Evolutionary conservation across 352 stramenopile species (phyloP).

Genomic region (Halophytophthora polymorphica): DNA sequence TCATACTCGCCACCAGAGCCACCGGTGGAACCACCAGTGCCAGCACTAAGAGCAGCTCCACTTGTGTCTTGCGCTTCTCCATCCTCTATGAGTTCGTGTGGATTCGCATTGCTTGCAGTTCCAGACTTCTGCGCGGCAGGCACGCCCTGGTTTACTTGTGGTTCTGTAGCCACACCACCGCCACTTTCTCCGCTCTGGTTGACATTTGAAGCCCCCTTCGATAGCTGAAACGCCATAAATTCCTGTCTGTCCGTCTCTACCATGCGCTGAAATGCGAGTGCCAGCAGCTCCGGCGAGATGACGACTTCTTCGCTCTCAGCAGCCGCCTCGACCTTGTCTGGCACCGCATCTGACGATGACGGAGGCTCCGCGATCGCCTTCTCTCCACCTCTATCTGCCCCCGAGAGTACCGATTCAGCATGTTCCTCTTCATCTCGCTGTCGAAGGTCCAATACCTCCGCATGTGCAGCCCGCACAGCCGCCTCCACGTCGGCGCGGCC

Average conservation of each 20-base stretch:
- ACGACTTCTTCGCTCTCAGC: conserved; percentile 2
- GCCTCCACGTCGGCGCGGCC: conserved; percentile 34
- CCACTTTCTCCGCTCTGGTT: neutral
- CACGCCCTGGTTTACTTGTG: no score
- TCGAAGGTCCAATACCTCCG: conserved; percentile 5
- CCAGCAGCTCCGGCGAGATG: conserved; percentile 32
- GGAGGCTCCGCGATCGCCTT: no score
- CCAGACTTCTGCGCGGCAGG: no score
- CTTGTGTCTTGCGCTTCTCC: neutral
- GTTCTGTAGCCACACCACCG: no score
- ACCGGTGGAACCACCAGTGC: no score
- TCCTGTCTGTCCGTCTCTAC: conserved; percentile 37
- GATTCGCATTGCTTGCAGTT: no score
- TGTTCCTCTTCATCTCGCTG: conserved; percentile 1
- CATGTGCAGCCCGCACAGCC: conserved; percentile 12
- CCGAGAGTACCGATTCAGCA: neutral
- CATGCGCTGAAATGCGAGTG: conserved; percentile 50
- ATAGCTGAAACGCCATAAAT: conserved; percentile 19
- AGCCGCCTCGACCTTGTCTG: conserved; percentile 2
- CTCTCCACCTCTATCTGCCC: neutral
- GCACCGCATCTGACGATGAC: neutral
- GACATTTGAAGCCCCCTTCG: neutral
- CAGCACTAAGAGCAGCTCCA: no score
- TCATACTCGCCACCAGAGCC: neutral
- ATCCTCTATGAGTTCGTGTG: no score